phyloP scores from a whole-genome alignment of 2,329 filamentous ascomycete species.

The Exophiala bonariae region DNA sequence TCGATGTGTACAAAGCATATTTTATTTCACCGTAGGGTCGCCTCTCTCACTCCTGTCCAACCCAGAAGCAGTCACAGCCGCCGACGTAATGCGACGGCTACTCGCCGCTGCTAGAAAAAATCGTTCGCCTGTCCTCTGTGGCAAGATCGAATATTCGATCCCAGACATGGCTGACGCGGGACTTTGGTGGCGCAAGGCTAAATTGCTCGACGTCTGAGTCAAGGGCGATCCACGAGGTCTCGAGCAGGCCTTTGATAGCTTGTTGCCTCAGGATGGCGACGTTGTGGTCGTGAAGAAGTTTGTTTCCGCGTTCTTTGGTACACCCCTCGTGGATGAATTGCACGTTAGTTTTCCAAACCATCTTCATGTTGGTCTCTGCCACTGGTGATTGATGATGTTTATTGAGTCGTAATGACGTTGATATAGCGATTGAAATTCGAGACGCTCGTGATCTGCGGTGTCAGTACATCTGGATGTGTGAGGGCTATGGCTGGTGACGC shows the following conservation, averaged over 20 bases:
- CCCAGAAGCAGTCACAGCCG: conserved; percentile 36
- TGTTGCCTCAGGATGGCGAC: conserved; percentile 40
- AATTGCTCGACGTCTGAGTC: conserved; percentile 44
- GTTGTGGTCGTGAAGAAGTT: conserved; percentile 45
- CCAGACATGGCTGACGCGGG: conserved; percentile 49
- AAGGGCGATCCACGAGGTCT: conserved; percentile 41
- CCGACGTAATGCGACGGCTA: conserved; percentile 41
- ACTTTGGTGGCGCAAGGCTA: conserved; percentile 45
- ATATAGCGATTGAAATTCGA: conserved; percentile 11
- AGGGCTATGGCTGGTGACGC: conserved; percentile 47
- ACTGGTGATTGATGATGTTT: too few relatives aligned
- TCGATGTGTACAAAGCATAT: conserved; percentile 51
- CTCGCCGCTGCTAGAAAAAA: conserved; percentile 42
- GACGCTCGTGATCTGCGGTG: conserved; percentile 45
- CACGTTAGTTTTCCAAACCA: conserved; percentile 33
- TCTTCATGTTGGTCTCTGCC: too few relatives aligned
- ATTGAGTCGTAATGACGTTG: too few relatives aligned
- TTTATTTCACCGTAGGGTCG: conserved; percentile 48
- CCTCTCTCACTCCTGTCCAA: conserved; percentile 43
- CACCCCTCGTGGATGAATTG: conserved; percentile 43
- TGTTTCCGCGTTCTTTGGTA: conserved; percentile 48
- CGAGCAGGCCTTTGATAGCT: conserved; percentile 39
- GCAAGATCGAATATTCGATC: conserved; percentile 41
- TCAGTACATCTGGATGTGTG: conserved; percentile 50
- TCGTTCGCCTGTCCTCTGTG: conserved; percentile 46